These are phyloP conservation scores for Fistulifera solaris DNA, from an alignment of 108 stramenopile species.

Conservation along the genomic window DNA sequence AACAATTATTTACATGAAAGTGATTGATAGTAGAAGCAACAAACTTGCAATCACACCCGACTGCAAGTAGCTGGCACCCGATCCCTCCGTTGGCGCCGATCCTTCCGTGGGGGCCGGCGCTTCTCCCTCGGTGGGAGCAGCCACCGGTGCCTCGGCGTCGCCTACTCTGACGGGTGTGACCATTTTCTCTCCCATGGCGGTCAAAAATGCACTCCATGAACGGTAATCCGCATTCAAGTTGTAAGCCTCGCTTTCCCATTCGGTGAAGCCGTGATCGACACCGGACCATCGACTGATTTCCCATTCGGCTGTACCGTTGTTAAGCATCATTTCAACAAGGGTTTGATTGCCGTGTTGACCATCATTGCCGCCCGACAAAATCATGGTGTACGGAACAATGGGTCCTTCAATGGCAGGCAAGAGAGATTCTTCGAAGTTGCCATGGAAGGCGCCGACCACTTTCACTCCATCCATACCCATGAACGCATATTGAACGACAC, in stretches of 20 bases:
- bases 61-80: no score
- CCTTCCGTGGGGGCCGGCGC: no score
- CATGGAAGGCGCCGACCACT: constrained; percentile 33
- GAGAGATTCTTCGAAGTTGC: constrained; percentile 12
- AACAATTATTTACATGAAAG: no score
- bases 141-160: no score
- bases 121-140: no score
- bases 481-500: constrained; percentile 25
- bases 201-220: background rate
- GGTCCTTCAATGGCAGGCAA: constrained; percentile 8
- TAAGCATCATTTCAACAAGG: constrained; percentile 23
- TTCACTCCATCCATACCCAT: constrained; percentile 14
- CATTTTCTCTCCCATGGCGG: no score
- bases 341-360: constrained; percentile 26
- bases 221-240: background rate
- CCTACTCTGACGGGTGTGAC: no score
- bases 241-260: background rate
- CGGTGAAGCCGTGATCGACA: constrained; percentile 1
- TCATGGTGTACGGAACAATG: constrained; percentile 19
- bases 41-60: no score
- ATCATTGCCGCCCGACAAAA: constrained; percentile 31
- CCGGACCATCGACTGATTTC: constrained; percentile 36
- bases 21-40: no score
- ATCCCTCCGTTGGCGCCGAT: no score
- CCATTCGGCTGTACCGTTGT: constrained; percentile 24